Evolutionary conservation across 179 eudicot species (phyloP), one percentile per base, ranked within the genome.

Genomic region (Beta lomatogona): DNA sequence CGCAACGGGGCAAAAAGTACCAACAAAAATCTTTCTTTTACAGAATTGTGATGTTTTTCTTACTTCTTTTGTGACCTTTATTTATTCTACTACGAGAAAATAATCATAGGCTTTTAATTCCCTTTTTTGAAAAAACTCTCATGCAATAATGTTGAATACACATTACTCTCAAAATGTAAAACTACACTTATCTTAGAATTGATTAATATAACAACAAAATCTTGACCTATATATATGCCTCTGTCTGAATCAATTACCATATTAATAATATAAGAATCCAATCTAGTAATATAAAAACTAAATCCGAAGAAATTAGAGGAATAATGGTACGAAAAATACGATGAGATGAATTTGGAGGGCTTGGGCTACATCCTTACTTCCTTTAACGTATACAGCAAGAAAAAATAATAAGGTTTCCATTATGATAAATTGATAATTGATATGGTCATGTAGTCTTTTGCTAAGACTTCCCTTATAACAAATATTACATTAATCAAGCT

Each of bases 401-500:
- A 36, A 36, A 13, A 71, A 71, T n/a, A 10, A 21, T 71, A 14
- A 69, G 46, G 58, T 36, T 50, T 71, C 21, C 75, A 21, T n/a
- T 71, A 36, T 36, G 41, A 36, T 15, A 55, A 52, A 0, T 22
- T 22, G 67, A 63, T 55, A 55, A 11, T 13, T n/a, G 3, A 21
- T 50, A 6, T 48, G 75, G 75, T 71, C 59, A 48, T 48, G 41
- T 1, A 71, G 57, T n/a, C 25, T 7, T 50, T 72, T 52, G 16
- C 59, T 52, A 22, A 53, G 60, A 52, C 76, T 58, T 21, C 5
- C 41, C 58, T 45, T 50, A 50, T 1, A 73, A 53, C 9, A 22
- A 71, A n/a, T 71, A 15, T 71, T 21, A 73, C 76, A 73, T 53
- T 12, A 73, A 53, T 73, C 76, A 52, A 73, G 58, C 36, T 53